Evolutionary conservation across 768 basidiomycete genomes (phyloP).

Genomic region (Termitomyces sp.): DNA sequence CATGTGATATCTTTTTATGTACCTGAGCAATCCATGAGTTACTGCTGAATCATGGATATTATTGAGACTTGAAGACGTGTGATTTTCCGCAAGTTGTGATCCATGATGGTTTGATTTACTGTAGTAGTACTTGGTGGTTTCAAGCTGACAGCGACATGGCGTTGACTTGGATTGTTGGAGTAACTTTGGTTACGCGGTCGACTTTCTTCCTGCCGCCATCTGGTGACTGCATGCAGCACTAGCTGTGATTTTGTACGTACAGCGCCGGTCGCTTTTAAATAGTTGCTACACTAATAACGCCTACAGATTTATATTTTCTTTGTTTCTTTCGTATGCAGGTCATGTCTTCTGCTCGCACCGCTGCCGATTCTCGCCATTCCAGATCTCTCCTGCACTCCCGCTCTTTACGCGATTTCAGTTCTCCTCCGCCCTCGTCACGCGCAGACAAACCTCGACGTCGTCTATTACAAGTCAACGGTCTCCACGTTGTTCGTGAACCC

Average conservation of each 20-base stretch:
- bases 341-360: conserved; percentile 11
- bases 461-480: conserved; percentile 1
- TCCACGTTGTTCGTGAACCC: background rate
- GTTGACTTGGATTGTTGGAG: conserved; percentile 8
- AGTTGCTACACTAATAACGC: background rate
- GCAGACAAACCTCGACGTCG: conserved; percentile 10
- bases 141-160: too few species aligned
- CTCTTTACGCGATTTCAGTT: conserved; percentile 13
- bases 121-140: too few species aligned
- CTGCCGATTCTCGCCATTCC: conserved; percentile 5
- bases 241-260: conserved; percentile 2
- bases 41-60: conserved; percentile 1
- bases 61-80: background rate
- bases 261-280: background rate
- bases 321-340: conserved; percentile 8
- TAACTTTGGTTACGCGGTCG: conserved; percentile 8
- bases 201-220: conserved; percentile 5
- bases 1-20: conserved; percentile 8
- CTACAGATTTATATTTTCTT: conserved; percentile 5
- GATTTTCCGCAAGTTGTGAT: background rate
- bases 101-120: too few species aligned
- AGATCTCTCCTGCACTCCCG: conserved; percentile 10
- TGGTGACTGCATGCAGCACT: conserved; percentile 9
- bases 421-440: conserved; percentile 4
- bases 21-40: conserved; percentile 10